These are phyloP conservation scores for Geopyxis carbonaria DNA, from an alignment of 495 filamentous ascomycete species.

Conservation along the genomic window DNA sequence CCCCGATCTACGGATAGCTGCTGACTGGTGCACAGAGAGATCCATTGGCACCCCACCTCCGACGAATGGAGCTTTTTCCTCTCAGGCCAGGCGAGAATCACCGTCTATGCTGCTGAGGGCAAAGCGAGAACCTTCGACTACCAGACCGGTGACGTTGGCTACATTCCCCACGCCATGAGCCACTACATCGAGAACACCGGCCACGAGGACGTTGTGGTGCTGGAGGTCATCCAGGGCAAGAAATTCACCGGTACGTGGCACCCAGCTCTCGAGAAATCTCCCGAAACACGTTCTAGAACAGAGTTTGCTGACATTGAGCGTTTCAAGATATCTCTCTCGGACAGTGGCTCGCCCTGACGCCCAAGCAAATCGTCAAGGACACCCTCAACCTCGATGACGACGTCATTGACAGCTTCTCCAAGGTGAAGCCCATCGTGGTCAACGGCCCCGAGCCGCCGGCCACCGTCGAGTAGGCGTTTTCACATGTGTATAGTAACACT, in stretches of 20 bases:
- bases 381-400: conserved; percentile 40
- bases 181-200: conserved; percentile 66
- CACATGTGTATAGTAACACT: neutral
- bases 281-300: no score
- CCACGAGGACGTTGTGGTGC: conserved; percentile 46
- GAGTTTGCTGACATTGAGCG: no score
- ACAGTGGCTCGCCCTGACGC: conserved; percentile 49
- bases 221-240: conserved; percentile 53
- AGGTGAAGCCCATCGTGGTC: conserved; percentile 42
- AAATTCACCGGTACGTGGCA: conserved; percentile 50
- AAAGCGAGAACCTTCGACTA: conserved; percentile 57
- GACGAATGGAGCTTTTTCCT: conserved; percentile 72
- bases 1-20: no score
- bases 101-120: conserved; percentile 41
- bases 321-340: conserved; percentile 46
- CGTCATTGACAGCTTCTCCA: conserved; percentile 39
- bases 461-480: conserved; percentile 4
- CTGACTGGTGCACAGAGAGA: no score
- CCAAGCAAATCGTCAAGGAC: conserved; percentile 45
- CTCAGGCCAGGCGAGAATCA: conserved; percentile 46
- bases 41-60: conserved; percentile 61
- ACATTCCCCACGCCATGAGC: conserved; percentile 45
- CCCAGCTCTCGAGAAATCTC: no score
- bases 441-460: conserved; percentile 14
- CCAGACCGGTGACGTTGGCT: conserved; percentile 50